Evolutionary conservation across 2,329 filamentous ascomycete genomes (phyloP), one percentile per base, ranked within the genome.

Genomic region (Coniochaeta ligniaria): DNA sequence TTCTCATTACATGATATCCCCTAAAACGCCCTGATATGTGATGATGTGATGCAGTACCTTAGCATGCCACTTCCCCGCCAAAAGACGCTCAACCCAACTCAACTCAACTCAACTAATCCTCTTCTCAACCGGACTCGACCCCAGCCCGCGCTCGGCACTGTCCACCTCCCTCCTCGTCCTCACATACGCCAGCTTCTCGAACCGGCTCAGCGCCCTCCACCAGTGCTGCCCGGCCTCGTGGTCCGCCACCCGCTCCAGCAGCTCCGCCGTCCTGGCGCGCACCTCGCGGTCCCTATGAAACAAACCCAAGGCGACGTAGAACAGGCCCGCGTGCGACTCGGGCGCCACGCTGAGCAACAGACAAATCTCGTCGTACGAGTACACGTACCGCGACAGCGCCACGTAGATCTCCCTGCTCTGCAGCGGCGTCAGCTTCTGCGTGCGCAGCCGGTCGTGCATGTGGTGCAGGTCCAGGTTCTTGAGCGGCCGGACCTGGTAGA

Each of bases 161-260:
- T 87, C 84, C 8, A 76, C 74, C 66, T 86, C 92, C 62, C 88
- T 83, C 72, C 89, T 87, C 57, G 96, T 86, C 57, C 94, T 83
- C 66, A 89, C 87, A 69, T 89, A 96, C 3, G 90, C 94, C 64
- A 96, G 76, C 75, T 94, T 96, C 67, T 93, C 89, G 71, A 97
- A 99, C 52, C 91, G 82, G 61, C 92, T 95, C 57, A 99, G 78
- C 33, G 86, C 85, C 65, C 83, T 86, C 91, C 94, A 99, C 82
- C 95, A 98, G 75, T 98, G 92, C 69, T 92, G 84, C 1, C 95
- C 95, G 11, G 92, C 95, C 70, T 96, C 90, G 74, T 99, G 94
- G 61, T 89, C 87, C 66, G 87, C 84, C 60, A 99, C 87, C 24
- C 92, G 83, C 66, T 94, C 92, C 24, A 99, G 74, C 38, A 99